A percentile compares a stretch with the other conserved stretches of the same genome.
Conservation (phyloP, 176 grass and related monocot species). For the Oryza nivara region DNA sequence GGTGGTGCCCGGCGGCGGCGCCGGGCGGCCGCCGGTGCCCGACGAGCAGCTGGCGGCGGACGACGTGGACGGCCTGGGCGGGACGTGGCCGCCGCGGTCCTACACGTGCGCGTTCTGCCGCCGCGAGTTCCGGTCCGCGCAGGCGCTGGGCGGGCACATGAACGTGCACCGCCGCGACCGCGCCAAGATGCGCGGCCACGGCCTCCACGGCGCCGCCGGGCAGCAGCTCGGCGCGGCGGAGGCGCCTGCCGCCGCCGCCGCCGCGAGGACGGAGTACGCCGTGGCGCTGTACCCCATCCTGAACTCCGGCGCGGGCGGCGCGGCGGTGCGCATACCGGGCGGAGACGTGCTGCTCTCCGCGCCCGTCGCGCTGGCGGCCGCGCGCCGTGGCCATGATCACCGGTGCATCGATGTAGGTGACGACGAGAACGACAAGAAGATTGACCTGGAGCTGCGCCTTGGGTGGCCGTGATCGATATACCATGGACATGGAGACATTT, state of each 20-base stretch:
- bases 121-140: constrained; percentile 68
- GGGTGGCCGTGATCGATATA: constrained; percentile 41
- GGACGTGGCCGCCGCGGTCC: constrained; percentile 57
- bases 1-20: background rate
- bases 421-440: constrained; percentile 36
- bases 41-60: constrained; percentile 27
- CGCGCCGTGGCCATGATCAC: background rate
- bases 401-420: constrained; percentile 33
- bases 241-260: background rate
- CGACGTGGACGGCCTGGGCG: constrained; percentile 25
- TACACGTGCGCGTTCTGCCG: constrained; percentile 67
- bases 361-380: constrained; percentile 3
- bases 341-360: constrained; percentile 37
- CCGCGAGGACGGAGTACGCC: constrained; percentile 20
- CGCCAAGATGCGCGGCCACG: constrained; percentile 51
- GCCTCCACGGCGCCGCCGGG: background rate
- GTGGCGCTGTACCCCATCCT: constrained; percentile 49
- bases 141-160: constrained; percentile 66
- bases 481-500: constrained; percentile 15
- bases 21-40: background rate
- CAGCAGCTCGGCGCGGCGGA: background rate
- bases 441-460: constrained; percentile 71
- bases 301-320: constrained; percentile 41
- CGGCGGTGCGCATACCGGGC: constrained; percentile 45
- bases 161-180: constrained; percentile 79